Base-by-base conservation (phyloP, 768 basidiomycete genomes). In the Lactifluus echinatus region DNA sequence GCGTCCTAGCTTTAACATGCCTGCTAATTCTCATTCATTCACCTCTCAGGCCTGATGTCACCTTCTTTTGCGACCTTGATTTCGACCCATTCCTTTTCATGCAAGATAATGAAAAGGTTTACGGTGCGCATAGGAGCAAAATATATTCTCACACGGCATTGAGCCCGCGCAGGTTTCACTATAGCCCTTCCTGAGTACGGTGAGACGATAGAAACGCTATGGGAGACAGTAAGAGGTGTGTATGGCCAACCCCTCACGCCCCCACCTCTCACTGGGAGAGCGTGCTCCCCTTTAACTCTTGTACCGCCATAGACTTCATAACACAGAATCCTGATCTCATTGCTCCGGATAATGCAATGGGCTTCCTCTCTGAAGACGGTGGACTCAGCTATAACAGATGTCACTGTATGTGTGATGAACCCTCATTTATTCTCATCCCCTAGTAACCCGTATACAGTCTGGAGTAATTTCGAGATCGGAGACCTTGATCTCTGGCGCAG, bases 101-200 rank as follows among this genome's bases (percentile, higher is more conserved):
- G 81, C 72, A 79, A 63, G 78, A 79, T 49, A 65, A 79, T 57
- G 73, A 76, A 31, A 79, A 79, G 63, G 75, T 78, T 4, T 84
- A 84, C 61, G 81, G 81, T 66, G 55, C 54, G 68, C 26, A n/a
- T 19, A 37, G 4, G 19, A 36, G 19, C 31, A n/a, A 43, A n/a
- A n/a, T 28, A 0, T 40, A 11, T 36, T 42, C 19, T 37, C 26
- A 23, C 11, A 26, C 3, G 10, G 21, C 21, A 21, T 21, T 33
- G 21, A 57, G 53, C 55, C 53, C 15, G 73, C 71, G 59, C 46
- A 64, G 81, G 78, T 7, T 92, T 88, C 72, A 88, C 85, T 0
- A 78, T 90, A 39, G 79, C 84, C 0, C 74, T 90, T 59, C 85
- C 82, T 65, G 89, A 91, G 66, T 88, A 83, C 62, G 76, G 79